Evolutionary conservation across 371 early-diverging fungal genomes (phyloP), one percentile per base, ranked within the genome.

Genomic region (Mortierella sp.): DNA sequence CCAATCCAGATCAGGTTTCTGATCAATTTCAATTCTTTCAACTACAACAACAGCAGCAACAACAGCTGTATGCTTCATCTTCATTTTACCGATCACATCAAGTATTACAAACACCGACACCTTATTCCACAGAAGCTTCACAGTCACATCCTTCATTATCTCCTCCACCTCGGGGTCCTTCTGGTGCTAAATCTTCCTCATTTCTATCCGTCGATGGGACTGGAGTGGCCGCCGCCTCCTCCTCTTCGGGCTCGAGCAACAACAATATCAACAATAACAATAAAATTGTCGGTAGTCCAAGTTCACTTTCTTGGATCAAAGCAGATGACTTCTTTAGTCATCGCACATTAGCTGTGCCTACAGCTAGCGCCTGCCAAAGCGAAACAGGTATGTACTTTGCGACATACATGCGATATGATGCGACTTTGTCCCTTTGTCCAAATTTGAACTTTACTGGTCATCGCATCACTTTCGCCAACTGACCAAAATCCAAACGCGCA

Each of bases 321-420:
- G 47, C 72, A 3, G 66, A 75, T 22, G 49, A 57, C 0, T 30
- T 37, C 5, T 60, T 55, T 28, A 62, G 45, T 28, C 62, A 62
- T 61, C 62, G 66, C 9, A 61, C 70, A 18, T 51, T 64, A 2
- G 43, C 62, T 14, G 51, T 58, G 9, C 60, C 72, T n/a, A 30
- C 52, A 9, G 51, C n/a, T 14, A 32, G 43, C 20, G 12, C 14
- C 8, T 35, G 2, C 9, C 28, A 9, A 14, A 28, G 22, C 32
- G 63, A 63, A 43, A 28, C 65, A 51, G 51, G 72, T 52, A 65
- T 59, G 72, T 39, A 30, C 32, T 32, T 43, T 28, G 30, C 55
- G 11, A 54, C 24, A 52, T n/a, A 22, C 51, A 57, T 30, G 2
- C 28, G 61, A 37, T 57, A 5, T 8, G 22, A 18, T 59, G 59